Evolutionary conservation across 192 early-diverging fungal species (phyloP), one percentile per base, ranked within the genome.

Genomic region (Coemansia sp.): DNA sequence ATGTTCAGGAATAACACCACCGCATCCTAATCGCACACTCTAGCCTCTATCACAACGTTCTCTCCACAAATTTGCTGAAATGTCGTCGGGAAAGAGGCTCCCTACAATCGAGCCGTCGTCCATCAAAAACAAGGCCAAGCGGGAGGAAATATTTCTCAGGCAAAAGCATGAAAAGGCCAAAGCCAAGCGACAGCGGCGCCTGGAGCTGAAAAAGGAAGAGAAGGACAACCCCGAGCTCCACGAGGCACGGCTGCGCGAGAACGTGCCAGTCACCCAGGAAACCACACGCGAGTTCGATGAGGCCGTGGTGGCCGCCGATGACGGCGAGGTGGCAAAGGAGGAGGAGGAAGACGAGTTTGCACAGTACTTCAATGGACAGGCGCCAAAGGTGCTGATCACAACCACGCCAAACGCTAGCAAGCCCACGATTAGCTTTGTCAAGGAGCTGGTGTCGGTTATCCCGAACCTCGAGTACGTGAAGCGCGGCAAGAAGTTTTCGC

Each of bases 331-430:
- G 37, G 88, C 88, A 39, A 86, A 89, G n/a, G 93, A 93, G 48
- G 90, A 91, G 68, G 93, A 91, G 20, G 81, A 90, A 40, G 94
- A 92, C 67, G 95, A 94, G 72, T 88, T 95, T 86, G 88, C 94
- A 2, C 67, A 86, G 69, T 98, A 97, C 79, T 99, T 98, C 76
- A 86, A 86, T 50, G 96, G 96, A 22, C 68, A 89, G 50, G 72
- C 87, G 49, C 95, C 98, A 56, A 99, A 99, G 84, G 89, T 99
- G 43, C 80, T 98, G 16, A 86, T 99, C 7, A 99, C 98, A 12
- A 97, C 98, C 0, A 83, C 76, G 63, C 73, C 71, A 7, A 83
- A 77, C 12, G 71, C 84, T 2, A 53, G 66, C 32, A 70, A 88
- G 79, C 77, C 77, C 39, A 86, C 87, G 9, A 91, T 95, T 61